Conservation (phyloP, 2,329 filamentous ascomycete genomes). For the Aureobasidium zeae region DNA sequence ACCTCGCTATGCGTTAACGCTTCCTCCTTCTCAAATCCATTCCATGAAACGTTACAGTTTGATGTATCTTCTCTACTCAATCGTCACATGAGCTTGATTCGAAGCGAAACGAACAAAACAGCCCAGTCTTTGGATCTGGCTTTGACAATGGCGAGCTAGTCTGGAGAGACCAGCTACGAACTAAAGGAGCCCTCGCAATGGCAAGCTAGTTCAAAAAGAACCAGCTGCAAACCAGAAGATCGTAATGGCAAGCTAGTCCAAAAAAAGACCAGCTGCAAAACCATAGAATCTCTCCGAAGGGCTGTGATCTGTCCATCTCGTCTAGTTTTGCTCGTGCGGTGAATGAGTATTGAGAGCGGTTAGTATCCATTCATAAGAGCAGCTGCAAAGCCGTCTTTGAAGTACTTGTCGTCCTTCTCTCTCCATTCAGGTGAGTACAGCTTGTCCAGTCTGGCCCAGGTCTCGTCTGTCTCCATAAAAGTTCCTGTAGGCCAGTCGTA, state of each 20-base stretch:
- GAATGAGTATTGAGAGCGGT: too few relatives aligned
- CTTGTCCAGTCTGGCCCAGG: not conserved
- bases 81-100: too few relatives aligned
- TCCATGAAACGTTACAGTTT: too few relatives aligned
- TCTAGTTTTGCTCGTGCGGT: not conserved
- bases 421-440: conserved; percentile 5
- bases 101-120: too few relatives aligned
- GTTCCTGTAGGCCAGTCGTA: not conserved
- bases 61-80: too few relatives aligned
- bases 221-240: conserved; percentile 10
- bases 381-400: not conserved
- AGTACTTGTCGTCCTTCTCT: not conserved
- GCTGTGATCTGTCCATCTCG: not conserved
- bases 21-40: too few relatives aligned
- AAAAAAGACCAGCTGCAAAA: conserved; percentile 7
- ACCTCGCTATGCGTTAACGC: too few relatives aligned
- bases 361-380: not conserved
- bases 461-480: not conserved
- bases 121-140: too few relatives aligned
- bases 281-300: not conserved
- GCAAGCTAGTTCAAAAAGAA: not conserved
- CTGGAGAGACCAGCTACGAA: conserved; percentile 1
- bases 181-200: not conserved
- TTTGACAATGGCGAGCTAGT: conserved; percentile 10
- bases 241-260: not conserved